Conservation (phyloP, 2,329 filamentous ascomycete species). For the Trichoderma brevicompactum region DNA sequence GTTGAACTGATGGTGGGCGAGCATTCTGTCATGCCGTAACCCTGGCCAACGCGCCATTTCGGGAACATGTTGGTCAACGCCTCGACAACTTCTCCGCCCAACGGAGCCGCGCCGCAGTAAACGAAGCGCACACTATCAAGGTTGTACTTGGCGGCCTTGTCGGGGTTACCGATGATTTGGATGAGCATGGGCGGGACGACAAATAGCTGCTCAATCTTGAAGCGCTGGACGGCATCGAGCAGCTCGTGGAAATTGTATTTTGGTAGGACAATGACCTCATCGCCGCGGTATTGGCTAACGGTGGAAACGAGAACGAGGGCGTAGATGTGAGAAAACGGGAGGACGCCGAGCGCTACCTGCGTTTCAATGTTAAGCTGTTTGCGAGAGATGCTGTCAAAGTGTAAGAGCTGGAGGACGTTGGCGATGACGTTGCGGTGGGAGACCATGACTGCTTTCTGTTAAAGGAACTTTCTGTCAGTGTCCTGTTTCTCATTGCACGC, state of each 20-base stretch:
- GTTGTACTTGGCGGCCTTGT: conserved; percentile 66
- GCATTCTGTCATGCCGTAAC: conserved; percentile 78
- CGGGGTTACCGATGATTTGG: conserved; percentile 66
- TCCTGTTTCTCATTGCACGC: conserved; percentile 32
- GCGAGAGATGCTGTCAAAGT: conserved; percentile 49
- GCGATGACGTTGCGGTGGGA: conserved; percentile 79
- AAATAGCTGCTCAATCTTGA: conserved; percentile 69
- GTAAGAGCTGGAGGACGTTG: conserved; percentile 67
- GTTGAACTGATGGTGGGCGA: conserved; percentile 68
- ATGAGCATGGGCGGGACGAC: conserved; percentile 82
- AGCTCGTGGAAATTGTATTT: conserved; percentile 75
- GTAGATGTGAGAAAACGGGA: conserved; percentile 84
- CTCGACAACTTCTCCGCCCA: conserved; percentile 70
- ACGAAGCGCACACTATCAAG: conserved; percentile 66
- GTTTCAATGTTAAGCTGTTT: conserved; percentile 45
- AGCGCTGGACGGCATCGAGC: conserved; percentile 66
- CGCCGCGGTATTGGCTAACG: conserved; percentile 68
- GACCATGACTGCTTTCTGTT: conserved; percentile 81
- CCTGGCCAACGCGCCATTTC: conserved; percentile 68
- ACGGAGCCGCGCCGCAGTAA: conserved; percentile 75
- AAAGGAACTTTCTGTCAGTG: conserved; percentile 20
- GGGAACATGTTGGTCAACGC: conserved; percentile 66
- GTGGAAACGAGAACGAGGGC: conserved; percentile 73
- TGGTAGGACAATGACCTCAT: conserved; percentile 71
- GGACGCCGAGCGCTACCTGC: conserved; percentile 64